Evolutionary conservation across 2,329 filamentous ascomycete species (phyloP), one percentile per base, ranked within the genome.

Genomic region (Verticillium isaacii): DNA sequence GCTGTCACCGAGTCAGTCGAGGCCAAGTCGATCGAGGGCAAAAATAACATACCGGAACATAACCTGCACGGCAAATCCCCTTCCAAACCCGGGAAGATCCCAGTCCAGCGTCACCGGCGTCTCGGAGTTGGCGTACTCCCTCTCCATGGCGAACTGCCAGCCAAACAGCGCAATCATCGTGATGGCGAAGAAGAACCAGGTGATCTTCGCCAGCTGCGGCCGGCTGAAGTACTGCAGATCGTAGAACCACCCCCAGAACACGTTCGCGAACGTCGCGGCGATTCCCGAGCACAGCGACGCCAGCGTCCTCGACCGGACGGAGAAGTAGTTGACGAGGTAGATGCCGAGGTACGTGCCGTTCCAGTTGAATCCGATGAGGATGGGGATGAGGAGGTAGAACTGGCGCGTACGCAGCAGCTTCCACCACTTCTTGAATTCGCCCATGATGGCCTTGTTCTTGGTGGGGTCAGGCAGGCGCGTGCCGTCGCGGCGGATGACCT

Each of bases 281-380:
- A 83, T 69, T 6, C 80, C 79, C 0, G 80, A 80, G 0, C 74
- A 74, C 52, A 83, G 65, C 0, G 79, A 75, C 0, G 77, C 77
- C 2, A 84, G 71, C 1, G 80, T 77, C 3, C 81, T 72, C 0
- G 80, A 71, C 2, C 81, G 76, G 2, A 83, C 81, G 3, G 79
- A 81, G 65, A 83, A 83, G 70, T 83, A 83, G 32, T 76, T 79
- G 11, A 81, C 79, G 17, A 83, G 73, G 66, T 84, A 84, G 19
- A 82, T 82, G 7, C 81, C 79, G 25, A 81, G 71, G 32, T 84
- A 84, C 0, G 80, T 81, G 34, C 67, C 69, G 63, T 82, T 83
- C 77, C 81, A 84, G 62, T 81, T 78, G 65, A 81, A 82, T 0
- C 79, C 78, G 0, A 82, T 67, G 19, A 83, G 74, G 17, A 84